A percentile compares a stretch with the other conserved stretches of the same genome.
Conservation (phyloP, 345 rosid species). For the Clarkia xantiana region DNA sequence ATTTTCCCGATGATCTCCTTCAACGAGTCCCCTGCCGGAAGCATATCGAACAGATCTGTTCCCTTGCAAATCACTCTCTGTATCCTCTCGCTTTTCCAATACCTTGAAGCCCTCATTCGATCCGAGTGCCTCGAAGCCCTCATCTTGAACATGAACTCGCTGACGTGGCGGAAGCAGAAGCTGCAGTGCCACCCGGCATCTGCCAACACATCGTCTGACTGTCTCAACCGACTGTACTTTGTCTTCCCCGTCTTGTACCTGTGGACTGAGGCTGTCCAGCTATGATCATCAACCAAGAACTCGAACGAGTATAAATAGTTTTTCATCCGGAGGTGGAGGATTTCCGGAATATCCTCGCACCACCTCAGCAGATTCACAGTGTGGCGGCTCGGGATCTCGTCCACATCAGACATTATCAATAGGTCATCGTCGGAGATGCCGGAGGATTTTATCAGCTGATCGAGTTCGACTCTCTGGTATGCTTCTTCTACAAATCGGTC, state of each 20-base stretch:
- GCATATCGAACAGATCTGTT: conserved; percentile 38
- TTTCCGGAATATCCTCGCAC: conserved; percentile 47
- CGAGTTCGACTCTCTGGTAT: conserved; percentile 54
- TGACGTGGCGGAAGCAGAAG: conserved; percentile 31
- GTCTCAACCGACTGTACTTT: conserved; percentile 34
- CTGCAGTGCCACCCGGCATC: conserved; percentile 51
- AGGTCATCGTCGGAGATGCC: conserved; percentile 65
- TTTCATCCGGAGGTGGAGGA: conserved; percentile 49
- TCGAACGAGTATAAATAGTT: conserved; percentile 66
- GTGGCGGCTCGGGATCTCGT: conserved; percentile 67
- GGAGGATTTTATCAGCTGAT: conserved; percentile 42
- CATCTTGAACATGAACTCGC: conserved; percentile 38
- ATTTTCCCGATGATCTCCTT: conserved; percentile 38
- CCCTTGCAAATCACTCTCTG: conserved; percentile 39
- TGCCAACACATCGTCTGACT: conserved; percentile 25
- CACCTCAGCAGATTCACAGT: conserved; percentile 60
- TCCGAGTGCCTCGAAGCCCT: conserved; percentile 39
- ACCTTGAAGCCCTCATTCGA: conserved; percentile 32
- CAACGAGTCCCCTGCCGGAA: conserved; percentile 40
- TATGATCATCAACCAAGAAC: conserved; percentile 43
- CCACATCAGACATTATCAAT: conserved; percentile 68
- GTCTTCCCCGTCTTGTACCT: conserved; percentile 31
- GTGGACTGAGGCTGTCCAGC: conserved; percentile 73
- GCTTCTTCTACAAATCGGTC: conserved; percentile 68
- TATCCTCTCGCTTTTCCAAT: conserved; percentile 26